phyloP scores from a whole-genome alignment of 2,329 filamentous ascomycete species.

The Aspergillus brasiliensis region DNA sequence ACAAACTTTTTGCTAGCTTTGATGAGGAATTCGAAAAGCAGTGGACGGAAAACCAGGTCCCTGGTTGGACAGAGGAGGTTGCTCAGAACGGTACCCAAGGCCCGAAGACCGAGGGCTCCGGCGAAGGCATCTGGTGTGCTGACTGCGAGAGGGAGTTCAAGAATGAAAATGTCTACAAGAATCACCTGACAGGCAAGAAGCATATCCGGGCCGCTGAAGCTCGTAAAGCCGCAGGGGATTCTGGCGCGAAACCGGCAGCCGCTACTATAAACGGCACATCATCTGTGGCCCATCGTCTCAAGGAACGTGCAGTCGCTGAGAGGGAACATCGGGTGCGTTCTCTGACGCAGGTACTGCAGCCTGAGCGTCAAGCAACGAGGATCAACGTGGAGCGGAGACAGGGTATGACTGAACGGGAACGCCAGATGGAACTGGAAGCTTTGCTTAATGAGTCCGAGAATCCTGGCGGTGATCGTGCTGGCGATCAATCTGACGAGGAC shows the following conservation, averaged over 20 bases:
- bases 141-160: conserved; percentile 95
- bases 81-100: conserved; percentile 42
- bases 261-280: conserved; percentile 21
- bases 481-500: conserved; percentile 69
- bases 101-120: conserved; percentile 56
- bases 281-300: conserved; percentile 58
- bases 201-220: conserved; percentile 81
- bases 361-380: conserved; percentile 83
- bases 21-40: conserved; percentile 80
- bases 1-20: conserved; percentile 73
- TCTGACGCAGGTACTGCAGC: conserved; percentile 78
- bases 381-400: conserved; percentile 96
- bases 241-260: conserved; percentile 35
- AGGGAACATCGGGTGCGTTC: conserved; percentile 82
- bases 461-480: conserved; percentile 38
- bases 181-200: conserved; percentile 86
- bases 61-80: conserved; percentile 71
- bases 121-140: conserved; percentile 80
- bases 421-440: conserved; percentile 89
- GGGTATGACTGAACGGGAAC: conserved; percentile 95
- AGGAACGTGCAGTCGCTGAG: conserved; percentile 87
- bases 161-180: conserved; percentile 92
- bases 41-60: conserved; percentile 78
- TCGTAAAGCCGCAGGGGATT: conserved; percentile 51
- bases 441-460: conserved; percentile 66